phyloP scores from a whole-genome alignment of 2,329 filamentous ascomycete genomes.

The Lachnellula willkommii region DNA sequence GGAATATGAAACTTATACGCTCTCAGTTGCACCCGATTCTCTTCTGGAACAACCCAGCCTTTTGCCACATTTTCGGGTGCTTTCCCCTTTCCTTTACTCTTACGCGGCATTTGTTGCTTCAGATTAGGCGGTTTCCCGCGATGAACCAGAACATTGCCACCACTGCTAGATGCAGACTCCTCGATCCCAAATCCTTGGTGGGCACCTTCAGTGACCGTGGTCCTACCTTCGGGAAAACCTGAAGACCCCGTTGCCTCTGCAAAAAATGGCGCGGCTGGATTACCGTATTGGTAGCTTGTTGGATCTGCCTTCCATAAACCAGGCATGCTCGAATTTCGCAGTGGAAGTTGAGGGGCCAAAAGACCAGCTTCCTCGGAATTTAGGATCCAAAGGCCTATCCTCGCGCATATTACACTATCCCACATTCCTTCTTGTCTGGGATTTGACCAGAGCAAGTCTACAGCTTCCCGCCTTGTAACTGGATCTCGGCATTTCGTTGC shows the following conservation, averaged over 20 bases:
- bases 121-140: not conserved
- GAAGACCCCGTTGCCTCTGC: not conserved
- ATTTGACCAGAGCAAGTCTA: constrained; percentile 52
- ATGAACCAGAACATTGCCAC: not conserved
- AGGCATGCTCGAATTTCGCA: not conserved
- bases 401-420: constrained; percentile 40
- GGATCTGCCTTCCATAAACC: constrained; percentile 1
- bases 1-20: constrained; percentile 24
- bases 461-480: constrained; percentile 51
- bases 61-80: not conserved
- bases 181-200: not conserved
- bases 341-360: constrained; percentile 4
- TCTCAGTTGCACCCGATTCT: constrained; percentile 24
- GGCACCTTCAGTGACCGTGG: not conserved
- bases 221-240: not conserved
- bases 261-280: not conserved
- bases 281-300: not conserved
- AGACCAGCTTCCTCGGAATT: constrained; percentile 27
- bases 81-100: constrained; percentile 3
- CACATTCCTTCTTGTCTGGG: constrained; percentile 63
- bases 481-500: constrained; percentile 61
- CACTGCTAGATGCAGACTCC: not conserved
- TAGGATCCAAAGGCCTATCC: constrained; percentile 25
- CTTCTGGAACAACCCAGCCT: constrained; percentile 21
- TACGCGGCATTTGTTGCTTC: not conserved